Conservation (phyloP, 2,329 filamentous ascomycete genomes). For the Fusarium neocosmosporiellum region DNA sequence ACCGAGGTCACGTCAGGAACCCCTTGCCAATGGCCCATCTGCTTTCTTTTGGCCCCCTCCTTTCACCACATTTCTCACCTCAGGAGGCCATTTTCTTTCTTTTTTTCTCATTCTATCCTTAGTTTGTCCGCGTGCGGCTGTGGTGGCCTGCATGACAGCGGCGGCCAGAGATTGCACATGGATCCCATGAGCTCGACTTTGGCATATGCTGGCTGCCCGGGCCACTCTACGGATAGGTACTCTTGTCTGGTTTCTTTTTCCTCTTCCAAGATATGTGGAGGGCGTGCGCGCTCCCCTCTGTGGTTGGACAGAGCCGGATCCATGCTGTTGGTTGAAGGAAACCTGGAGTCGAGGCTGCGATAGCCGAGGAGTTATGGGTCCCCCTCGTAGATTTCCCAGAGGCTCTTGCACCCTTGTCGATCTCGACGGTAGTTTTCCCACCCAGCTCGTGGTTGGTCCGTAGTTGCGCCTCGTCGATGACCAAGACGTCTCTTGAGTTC, state of each 20-base stretch:
- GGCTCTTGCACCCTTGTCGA: conserved; percentile 39
- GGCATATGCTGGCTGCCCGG: background rate
- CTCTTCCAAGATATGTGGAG: conserved; percentile 16
- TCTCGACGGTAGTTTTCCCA: conserved; percentile 39
- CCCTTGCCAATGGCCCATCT: conserved; percentile 1
- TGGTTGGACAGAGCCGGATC: conserved; percentile 18
- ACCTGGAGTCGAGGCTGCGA: conserved; percentile 36
- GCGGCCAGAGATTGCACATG: conserved; percentile 29
- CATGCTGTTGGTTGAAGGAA: conserved; percentile 20
- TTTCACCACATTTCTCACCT: conserved; percentile 21
- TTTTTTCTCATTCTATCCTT: conserved; percentile 16
- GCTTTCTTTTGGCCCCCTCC: conserved; percentile 15
- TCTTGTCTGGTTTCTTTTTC: conserved; percentile 18
- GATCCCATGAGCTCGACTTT: conserved; percentile 22
- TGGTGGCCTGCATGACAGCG: conserved; percentile 29
- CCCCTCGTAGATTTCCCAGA: conserved; percentile 13
- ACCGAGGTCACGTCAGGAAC: conserved; percentile 7
- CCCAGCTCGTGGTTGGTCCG: conserved; percentile 34
- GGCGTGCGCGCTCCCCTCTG: conserved; percentile 7
- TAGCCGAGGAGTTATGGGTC: conserved; percentile 36
- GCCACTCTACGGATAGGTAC: background rate
- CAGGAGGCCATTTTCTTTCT: background rate
- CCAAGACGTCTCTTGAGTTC: background rate
- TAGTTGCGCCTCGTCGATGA: conserved; percentile 17
- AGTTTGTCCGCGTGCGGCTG: conserved; percentile 25